These are phyloP conservation scores for Ophiostoma sp. DNA, from an alignment of 2,329 filamentous ascomycete species.

Conservation along the genomic window DNA sequence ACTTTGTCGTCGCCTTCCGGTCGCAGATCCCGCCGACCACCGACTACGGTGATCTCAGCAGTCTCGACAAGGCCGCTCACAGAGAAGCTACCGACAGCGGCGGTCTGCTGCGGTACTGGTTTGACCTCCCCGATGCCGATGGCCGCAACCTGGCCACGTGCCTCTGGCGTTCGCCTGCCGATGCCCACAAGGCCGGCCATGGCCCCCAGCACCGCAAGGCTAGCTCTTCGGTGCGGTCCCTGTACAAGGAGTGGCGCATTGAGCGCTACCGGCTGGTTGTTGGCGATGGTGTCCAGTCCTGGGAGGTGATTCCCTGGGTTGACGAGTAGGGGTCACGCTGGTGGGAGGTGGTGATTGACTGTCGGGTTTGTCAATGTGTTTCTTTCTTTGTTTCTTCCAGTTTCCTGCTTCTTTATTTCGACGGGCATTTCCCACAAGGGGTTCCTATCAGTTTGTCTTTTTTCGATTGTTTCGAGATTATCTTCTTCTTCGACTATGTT, in stretches of 20 bases:
- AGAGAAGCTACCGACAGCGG: conserved; percentile 72
- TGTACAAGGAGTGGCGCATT: conserved; percentile 63
- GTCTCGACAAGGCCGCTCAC: conserved; percentile 73
- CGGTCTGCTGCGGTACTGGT: conserved; percentile 88
- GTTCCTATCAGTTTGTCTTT: too few species aligned
- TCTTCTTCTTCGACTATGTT: neutral
- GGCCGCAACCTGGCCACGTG: conserved; percentile 78
- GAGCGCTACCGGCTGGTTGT: conserved; percentile 66
- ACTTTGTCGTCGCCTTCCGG: conserved; percentile 82
- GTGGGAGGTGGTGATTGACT: neutral
- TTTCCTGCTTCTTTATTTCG: neutral
- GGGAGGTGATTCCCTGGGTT: conserved; percentile 58
- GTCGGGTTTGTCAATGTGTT: neutral
- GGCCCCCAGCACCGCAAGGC: conserved; percentile 59
- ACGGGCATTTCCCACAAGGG: too few species aligned
- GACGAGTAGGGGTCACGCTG: conserved; percentile 3
- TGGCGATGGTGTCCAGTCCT: conserved; percentile 56
- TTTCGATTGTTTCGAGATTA: too few species aligned
- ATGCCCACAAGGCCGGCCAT: conserved; percentile 54
- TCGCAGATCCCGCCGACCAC: conserved; percentile 64
- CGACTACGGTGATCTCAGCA: conserved; percentile 61
- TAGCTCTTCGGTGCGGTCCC: conserved; percentile 58
- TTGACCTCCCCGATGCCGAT: conserved; percentile 64
- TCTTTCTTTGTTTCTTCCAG: neutral
- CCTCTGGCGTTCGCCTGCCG: conserved; percentile 56